Evolutionary conservation across 306 rosid species (phyloP).

Genomic region (Vigna reflexopilosa): DNA sequence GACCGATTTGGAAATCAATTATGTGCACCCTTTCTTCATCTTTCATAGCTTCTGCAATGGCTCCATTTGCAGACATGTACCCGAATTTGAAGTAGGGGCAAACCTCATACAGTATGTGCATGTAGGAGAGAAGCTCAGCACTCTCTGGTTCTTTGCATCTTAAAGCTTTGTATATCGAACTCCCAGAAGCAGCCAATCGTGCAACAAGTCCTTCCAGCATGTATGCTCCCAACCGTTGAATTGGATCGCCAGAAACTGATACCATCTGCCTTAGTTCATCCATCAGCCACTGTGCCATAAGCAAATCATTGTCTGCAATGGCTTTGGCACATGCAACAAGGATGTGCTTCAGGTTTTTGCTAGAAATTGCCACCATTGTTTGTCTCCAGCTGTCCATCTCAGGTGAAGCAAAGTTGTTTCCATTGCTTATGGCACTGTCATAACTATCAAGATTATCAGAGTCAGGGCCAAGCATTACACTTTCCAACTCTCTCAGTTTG

Average conservation of each 20-base stretch:
- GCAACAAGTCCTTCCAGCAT: constrained; percentile 98
- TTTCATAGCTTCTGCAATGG: constrained; percentile 98
- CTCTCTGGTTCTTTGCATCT: constrained; percentile 89
- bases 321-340: constrained; percentile 83
- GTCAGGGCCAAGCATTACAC: constrained; percentile 92
- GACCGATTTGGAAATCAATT: constrained; percentile 90
- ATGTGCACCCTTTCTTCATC: constrained; percentile 84
- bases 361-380: constrained; percentile 68
- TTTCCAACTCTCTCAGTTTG: constrained; percentile 85
- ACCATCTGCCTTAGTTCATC: constrained; percentile 82
- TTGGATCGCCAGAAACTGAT: constrained; percentile 91
- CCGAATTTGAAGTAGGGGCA: constrained; percentile 98
- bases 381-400: constrained; percentile 82
- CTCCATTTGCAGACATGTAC: constrained; percentile 98
- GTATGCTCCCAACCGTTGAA: constrained; percentile 97
- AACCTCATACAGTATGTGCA: constrained; percentile 89
- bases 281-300: constrained; percentile 78
- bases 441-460: constrained; percentile 63
- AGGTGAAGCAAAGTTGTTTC: constrained; percentile 46
- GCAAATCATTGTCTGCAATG: constrained; percentile 70
- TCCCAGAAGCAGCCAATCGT: constrained; percentile 65
- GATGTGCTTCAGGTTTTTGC: constrained; percentile 69
- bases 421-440: constrained; percentile 56
- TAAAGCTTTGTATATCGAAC: constrained; percentile 76
- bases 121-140: constrained; percentile 76